Percentiles rank a stretch among this genome's conserved stretches.
Conservation (phyloP, 306 rosid species). For the Trichosanthes truncata region DNA sequence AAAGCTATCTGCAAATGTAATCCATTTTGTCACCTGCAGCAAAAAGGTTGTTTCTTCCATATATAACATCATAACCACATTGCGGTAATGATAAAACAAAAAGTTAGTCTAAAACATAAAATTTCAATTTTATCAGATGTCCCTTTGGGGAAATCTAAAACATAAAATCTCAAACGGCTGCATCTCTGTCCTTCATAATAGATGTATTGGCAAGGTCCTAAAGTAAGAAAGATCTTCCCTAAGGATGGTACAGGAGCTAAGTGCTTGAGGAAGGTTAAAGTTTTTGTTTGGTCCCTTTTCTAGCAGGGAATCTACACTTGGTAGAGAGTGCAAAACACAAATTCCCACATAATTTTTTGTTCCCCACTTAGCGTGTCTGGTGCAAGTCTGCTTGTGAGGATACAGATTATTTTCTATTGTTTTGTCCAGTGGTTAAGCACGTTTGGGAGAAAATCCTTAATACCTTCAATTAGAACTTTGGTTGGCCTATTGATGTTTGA, state of each 20-base stretch:
- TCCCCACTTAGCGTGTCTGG: not conserved
- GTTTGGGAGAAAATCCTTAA: not conserved
- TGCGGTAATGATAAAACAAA: not conserved
- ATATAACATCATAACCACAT: conserved; percentile 2
- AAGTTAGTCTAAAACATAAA: not conserved
- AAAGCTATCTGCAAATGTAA: conserved; percentile 53
- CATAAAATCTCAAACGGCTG: not conserved
- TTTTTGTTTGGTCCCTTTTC: not conserved
- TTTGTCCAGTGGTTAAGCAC: not conserved
- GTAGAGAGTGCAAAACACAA: not conserved
- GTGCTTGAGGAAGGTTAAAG: not conserved
- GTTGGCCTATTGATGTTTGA: not conserved
- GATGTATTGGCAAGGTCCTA: not conserved
- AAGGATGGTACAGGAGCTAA: not conserved
- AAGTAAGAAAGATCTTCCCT: not conserved
- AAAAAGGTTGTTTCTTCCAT: conserved; percentile 1
- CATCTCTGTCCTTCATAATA: not conserved
- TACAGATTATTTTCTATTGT: not conserved
- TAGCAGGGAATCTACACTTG: not conserved
- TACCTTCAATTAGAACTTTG: not conserved
- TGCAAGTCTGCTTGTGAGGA: not conserved
- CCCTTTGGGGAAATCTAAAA: not conserved
- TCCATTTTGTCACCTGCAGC: conserved; percentile 62
- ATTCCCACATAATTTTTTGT: not conserved
- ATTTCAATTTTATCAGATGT: not conserved